Conservation (phyloP, 257 asterid genomes). For the Eucommia ulmoides region DNA sequence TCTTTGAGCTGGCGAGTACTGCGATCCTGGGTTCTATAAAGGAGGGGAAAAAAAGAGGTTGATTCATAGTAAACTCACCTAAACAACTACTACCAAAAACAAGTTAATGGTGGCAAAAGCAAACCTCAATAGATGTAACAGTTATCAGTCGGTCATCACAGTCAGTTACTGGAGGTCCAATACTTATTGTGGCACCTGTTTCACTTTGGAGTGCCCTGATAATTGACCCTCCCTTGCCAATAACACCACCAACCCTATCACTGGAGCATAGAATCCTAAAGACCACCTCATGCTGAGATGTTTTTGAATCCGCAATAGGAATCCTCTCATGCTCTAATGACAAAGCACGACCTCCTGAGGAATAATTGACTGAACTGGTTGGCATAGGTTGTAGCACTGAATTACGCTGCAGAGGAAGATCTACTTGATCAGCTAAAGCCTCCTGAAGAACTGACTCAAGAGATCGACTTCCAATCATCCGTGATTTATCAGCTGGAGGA, state of each 20-base stretch:
- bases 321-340: slow-evolving; percentile 18
- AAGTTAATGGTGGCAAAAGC: slow-evolving; percentile 1
- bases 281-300: slow-evolving; percentile 31
- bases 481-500: slow-evolving; percentile 26
- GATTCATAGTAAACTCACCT: no score
- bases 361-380: slow-evolving; percentile 21
- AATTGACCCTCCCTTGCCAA: slow-evolving; percentile 71
- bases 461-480: slow-evolving; percentile 17
- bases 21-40: slow-evolving; percentile 33
- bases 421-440: slow-evolving; percentile 17
- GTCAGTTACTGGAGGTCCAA: slow-evolving; percentile 37
- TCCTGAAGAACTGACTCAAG: slow-evolving; percentile 15
- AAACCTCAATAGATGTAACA: slow-evolving; percentile 54
- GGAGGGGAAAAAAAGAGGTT: no score
- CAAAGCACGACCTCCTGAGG: slow-evolving; percentile 15
- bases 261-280: slow-evolving; percentile 53
- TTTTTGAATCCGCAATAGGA: slow-evolving; percentile 16
- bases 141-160: slow-evolving; percentile 55
- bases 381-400: slow-evolving; percentile 23
- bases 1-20: slow-evolving; percentile 48
- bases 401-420: slow-evolving; percentile 24
- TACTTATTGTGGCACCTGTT: slow-evolving; percentile 38
- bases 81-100: neutral
- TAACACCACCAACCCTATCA: slow-evolving; percentile 49
- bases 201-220: slow-evolving; percentile 38